A percentile compares a stretch with the other conserved stretches of the same genome.
Conservation (phyloP, 225 moss, liverwort and hornwort species). For the Pseudoscleropodium purum region DNA sequence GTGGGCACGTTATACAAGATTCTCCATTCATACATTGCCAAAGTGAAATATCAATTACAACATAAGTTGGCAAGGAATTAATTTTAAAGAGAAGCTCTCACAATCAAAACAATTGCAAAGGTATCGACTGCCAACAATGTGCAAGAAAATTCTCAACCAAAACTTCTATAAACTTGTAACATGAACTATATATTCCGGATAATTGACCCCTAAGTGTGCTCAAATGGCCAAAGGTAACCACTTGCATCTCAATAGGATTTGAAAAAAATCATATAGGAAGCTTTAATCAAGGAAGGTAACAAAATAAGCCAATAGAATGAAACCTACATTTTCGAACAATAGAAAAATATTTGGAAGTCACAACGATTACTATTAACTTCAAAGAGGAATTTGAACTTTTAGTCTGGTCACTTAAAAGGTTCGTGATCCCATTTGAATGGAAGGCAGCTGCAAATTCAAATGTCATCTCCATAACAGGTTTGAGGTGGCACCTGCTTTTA, state of each 20-base stretch:
- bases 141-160: background rate
- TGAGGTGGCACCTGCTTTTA: constrained; percentile 47
- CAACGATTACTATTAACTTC: background rate
- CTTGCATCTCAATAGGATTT: background rate
- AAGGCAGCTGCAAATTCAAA: background rate
- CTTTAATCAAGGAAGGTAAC: background rate
- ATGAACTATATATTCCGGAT: background rate
- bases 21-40: background rate
- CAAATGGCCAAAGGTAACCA: background rate
- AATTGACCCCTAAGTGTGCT: background rate
- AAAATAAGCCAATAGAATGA: background rate
- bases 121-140: background rate
- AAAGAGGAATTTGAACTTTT: background rate
- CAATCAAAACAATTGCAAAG: background rate
- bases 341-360: background rate
- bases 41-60: background rate
- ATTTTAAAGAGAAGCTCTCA: background rate
- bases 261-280: background rate
- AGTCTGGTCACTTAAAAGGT: background rate
- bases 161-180: background rate
- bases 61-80: background rate
- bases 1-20: background rate
- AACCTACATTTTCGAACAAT: background rate
- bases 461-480: background rate
- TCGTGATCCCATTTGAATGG: background rate